phyloP scores from a whole-genome alignment of 1,284 basidiomycete genomes.

The Rhodotorula mucilaginosa region DNA sequence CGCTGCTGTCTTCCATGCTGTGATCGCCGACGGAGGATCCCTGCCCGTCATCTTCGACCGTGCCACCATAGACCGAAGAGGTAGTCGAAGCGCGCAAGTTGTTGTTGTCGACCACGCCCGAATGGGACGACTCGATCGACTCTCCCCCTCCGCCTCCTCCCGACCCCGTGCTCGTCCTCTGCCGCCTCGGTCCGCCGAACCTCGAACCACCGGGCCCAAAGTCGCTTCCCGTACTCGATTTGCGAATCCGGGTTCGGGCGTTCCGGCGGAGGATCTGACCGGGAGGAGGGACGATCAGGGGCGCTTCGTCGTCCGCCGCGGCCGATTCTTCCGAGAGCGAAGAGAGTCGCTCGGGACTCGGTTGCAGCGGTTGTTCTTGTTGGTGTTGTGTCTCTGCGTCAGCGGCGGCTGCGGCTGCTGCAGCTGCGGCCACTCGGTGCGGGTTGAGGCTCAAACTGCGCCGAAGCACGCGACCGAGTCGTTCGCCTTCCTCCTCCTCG shows the following conservation, averaged over 20 bases:
- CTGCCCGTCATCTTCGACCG: not conserved
- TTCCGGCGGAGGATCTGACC: conserved; percentile 85
- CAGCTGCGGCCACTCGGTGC: conserved; percentile 54
- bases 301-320: conserved; percentile 73
- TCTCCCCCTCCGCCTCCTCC: too few species aligned
- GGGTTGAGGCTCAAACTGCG: conserved; percentile 85
- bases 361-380: not conserved
- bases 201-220: not conserved
- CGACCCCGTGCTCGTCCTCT: not conserved
- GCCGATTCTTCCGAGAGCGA: conserved; percentile 15
- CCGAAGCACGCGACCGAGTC: conserved; percentile 73
- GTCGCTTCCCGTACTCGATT: conserved; percentile 49
- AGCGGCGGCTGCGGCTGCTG: conserved; percentile 45
- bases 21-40: not conserved
- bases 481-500: conserved; percentile 71
- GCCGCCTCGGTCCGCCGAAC: not conserved
- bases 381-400: not conserved
- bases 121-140: not conserved
- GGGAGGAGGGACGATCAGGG: conserved; percentile 82
- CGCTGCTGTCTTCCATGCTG: conserved; percentile 2
- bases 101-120: conserved; percentile 2
- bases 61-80: not conserved
- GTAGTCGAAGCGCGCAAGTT: not conserved
- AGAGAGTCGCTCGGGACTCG: conserved; percentile 7
- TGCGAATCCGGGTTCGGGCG: conserved; percentile 92